These are phyloP conservation scores for Tricharina praecox DNA, from an alignment of 495 filamentous ascomycete species.

Conservation along the genomic window DNA sequence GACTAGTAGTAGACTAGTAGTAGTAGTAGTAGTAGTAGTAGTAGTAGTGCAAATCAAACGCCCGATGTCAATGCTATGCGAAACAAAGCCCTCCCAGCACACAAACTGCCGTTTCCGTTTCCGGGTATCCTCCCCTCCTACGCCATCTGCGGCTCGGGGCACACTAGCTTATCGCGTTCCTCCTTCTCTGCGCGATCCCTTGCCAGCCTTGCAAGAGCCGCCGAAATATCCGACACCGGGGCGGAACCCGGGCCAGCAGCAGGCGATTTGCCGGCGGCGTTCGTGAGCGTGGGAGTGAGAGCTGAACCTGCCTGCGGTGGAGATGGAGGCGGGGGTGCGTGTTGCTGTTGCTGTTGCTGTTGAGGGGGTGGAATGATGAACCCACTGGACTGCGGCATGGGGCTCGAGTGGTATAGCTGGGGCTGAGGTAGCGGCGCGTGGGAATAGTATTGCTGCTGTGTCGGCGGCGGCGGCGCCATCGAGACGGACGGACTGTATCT, in stretches of 20 bases:
- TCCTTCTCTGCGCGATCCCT: constrained; percentile 1
- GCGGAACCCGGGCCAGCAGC: background rate
- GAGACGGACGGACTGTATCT: background rate
- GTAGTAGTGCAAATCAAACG: too few species aligned
- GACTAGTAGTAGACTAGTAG: too few species aligned
- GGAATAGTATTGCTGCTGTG: background rate
- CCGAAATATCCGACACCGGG: background rate
- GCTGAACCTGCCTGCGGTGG: constrained; percentile 11
- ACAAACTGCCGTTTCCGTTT: too few species aligned
- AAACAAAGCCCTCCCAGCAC: too few species aligned
- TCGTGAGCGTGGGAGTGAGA: background rate
- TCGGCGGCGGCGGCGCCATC: background rate
- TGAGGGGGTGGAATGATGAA: constrained; percentile 11
- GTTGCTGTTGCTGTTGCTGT: constrained; percentile 15
- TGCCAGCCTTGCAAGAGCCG: background rate
- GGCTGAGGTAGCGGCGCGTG: background rate
- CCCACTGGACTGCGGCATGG: too few species aligned
- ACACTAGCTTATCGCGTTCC: too few species aligned
- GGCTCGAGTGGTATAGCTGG: background rate
- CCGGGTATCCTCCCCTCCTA: too few species aligned
- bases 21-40: too few species aligned
- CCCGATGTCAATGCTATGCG: too few species aligned
- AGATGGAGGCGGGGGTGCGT: constrained; percentile 12
- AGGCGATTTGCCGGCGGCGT: background rate
- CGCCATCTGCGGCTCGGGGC: too few species aligned